Conservation (phyloP, 2,329 filamentous ascomycete species). For the Biscogniauxia mediterranea region DNA sequence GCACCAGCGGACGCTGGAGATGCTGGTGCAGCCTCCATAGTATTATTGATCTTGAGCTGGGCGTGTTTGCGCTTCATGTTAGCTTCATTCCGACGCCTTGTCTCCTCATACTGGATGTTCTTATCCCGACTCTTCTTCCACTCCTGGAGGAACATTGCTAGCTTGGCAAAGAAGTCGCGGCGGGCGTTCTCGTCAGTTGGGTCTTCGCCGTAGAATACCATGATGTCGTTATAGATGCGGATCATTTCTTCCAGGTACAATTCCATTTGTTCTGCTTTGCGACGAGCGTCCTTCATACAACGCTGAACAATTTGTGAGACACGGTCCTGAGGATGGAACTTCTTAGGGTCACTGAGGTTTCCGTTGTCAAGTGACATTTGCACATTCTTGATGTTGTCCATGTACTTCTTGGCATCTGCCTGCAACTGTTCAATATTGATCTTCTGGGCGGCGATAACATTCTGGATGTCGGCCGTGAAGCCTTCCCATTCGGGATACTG, state of each 20-base stretch:
- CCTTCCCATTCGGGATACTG: constrained; percentile 95
- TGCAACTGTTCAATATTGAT: constrained; percentile 93
- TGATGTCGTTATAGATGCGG: constrained; percentile 88
- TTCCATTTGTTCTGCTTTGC: constrained; percentile 94
- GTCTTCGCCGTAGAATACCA: constrained; percentile 96
- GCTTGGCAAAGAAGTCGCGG: constrained; percentile 91
- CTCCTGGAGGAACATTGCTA: constrained; percentile 84
- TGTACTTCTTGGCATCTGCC: constrained; percentile 84
- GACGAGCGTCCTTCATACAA: constrained; percentile 91
- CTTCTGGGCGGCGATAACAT: constrained; percentile 78
- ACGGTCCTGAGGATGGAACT: constrained; percentile 96
- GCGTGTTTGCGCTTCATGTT: constrained; percentile 88
- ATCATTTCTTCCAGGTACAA: constrained; percentile 92
- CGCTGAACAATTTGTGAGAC: constrained; percentile 89
- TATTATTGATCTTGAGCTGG: constrained; percentile 59
- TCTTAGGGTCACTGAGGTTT: constrained; percentile 93
- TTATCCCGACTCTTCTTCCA: constrained; percentile 97
- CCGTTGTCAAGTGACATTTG: constrained; percentile 89
- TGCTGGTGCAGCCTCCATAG: constrained; percentile 47
- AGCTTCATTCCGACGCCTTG: constrained; percentile 78
- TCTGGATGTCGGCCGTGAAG: constrained; percentile 80
- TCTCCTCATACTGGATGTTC: constrained; percentile 82
- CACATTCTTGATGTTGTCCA: constrained; percentile 91
- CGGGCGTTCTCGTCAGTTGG: constrained; percentile 87
- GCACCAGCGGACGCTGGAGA: constrained; percentile 78